Evolutionary conservation across 2,329 filamentous ascomycete genomes (phyloP).

Genomic region (Knoxdaviesia proteae): DNA sequence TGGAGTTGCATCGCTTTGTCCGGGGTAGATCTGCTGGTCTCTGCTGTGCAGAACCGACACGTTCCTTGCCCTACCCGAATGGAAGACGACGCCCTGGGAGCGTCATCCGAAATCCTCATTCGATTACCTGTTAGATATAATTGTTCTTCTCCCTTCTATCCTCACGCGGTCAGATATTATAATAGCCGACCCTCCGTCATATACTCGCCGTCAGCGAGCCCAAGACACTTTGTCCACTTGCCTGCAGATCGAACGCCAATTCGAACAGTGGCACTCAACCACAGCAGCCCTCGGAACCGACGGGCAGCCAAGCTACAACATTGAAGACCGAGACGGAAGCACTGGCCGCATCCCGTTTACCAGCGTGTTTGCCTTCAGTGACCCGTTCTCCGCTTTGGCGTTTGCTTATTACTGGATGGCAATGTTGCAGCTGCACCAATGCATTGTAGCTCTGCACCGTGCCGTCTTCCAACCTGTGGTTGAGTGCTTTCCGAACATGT

Average conservation of each 20-base stretch:
- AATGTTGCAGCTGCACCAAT: constrained; percentile 26
- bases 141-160: constrained; percentile 24
- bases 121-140: constrained; percentile 30
- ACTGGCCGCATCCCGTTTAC: constrained; percentile 18
- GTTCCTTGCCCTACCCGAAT: constrained; percentile 29
- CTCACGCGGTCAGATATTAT: constrained; percentile 23
- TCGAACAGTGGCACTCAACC: constrained; percentile 23
- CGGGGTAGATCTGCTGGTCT: constrained; percentile 20
- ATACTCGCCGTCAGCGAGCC: constrained; percentile 20
- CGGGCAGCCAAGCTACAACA: too few species aligned
- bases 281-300: constrained; percentile 10
- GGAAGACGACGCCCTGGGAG: constrained; percentile 30
- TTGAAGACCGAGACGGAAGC: constrained; percentile 1
- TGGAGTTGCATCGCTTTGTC: neutral
- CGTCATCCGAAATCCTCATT: constrained; percentile 26
- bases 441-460: constrained; percentile 22
- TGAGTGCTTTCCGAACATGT: constrained; percentile 17
- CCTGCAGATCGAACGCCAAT: constrained; percentile 23
- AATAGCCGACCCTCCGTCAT: constrained; percentile 15
- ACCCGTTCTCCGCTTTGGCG: constrained; percentile 20
- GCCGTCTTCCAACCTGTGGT: constrained; percentile 21
- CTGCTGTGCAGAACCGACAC: constrained; percentile 27
- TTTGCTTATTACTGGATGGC: constrained; percentile 34
- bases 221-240: constrained; percentile 27
- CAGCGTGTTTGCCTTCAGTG: constrained; percentile 22